Evolutionary conservation across 805 yeast genomes (phyloP), one percentile per base, ranked within the genome.

Genomic region (Saccharomycopsis javanensis): DNA sequence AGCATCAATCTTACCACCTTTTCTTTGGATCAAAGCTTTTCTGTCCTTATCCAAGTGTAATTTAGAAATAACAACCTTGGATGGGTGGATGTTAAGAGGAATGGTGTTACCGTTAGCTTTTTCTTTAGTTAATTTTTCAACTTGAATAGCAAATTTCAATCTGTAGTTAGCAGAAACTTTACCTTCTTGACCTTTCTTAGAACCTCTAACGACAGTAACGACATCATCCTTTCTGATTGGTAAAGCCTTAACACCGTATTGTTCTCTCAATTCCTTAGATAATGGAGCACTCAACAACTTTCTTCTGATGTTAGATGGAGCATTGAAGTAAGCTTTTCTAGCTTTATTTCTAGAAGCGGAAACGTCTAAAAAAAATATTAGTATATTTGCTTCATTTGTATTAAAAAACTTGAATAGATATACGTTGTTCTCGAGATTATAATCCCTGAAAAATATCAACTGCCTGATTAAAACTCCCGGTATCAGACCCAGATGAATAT

Each of bases 141-240:
- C 86, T 80, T 92, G 98, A 69, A 94, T 82, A 70, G 96, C 84
- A 75, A 81, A 94, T 79, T 94, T 94, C 80, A 94, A 87, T 87
- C 99, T 92, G 97, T 94, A 94, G 69, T 92, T 98, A 66, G 96
- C 86, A 68, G 94, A 80, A 76, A 94, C 83, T 80, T 90, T 88
- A 79, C 99, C 99, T 83, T 92, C 99, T 71, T 92, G 90, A 77
- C 98, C 99, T 84, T 94, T 94, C 87, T 88, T 88, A 73, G 98
- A 88, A 75, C 99, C 99, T 81, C 99, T 92, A 76, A 86, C 92
- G 73, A 94, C 94, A 70, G 81, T 77, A 70, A 94, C 96, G 78
- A 87, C 89, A 76, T 94, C 99, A 70, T 91, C 95, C 79, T 87
- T 86, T 86, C 97, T 94, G 82, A 94, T 85, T 77, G 99, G 99